Percentiles rank a stretch among this genome's conserved stretches.
phyloP scores from a whole-genome alignment of 306 rosid species.

The Lablab purpureus region DNA sequence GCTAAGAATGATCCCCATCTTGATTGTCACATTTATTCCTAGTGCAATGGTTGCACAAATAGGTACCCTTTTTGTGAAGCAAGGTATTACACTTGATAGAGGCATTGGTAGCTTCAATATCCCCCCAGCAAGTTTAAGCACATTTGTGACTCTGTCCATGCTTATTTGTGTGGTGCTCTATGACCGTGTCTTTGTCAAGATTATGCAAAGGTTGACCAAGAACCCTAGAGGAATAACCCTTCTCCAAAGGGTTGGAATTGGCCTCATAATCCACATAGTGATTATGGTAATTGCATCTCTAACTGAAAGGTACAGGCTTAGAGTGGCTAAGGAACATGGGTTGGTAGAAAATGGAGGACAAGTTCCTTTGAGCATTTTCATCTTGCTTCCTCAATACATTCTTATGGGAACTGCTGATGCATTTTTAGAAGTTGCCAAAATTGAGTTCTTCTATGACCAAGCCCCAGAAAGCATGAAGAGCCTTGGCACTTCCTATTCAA shows the following conservation, averaged over 20 bases:
- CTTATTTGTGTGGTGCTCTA: slow-evolving; percentile 65
- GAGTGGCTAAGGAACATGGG: slow-evolving; percentile 44
- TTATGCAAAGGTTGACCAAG: slow-evolving; percentile 51
- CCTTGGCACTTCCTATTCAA: slow-evolving; percentile 70
- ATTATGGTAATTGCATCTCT: slow-evolving; percentile 60
- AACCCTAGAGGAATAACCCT: slow-evolving; percentile 79
- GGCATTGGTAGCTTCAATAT: slow-evolving; percentile 62
- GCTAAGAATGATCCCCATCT: slow-evolving; percentile 67
- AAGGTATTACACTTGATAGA: slow-evolving; percentile 68
- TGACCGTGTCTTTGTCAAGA: slow-evolving; percentile 60
- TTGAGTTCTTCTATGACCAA: slow-evolving; percentile 81
- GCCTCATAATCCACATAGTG: slow-evolving; percentile 58
- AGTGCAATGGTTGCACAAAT: slow-evolving; percentile 59
- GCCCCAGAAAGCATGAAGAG: slow-evolving; percentile 85
- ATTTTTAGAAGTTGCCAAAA: slow-evolving; percentile 66
- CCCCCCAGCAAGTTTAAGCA: slow-evolving; percentile 66
- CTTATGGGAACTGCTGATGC: slow-evolving; percentile 70
- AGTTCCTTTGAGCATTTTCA: slow-evolving; percentile 67
- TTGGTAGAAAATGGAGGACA: slow-evolving; percentile 30
- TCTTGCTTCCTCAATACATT: slow-evolving; percentile 71
- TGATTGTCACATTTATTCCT: slow-evolving; percentile 61
- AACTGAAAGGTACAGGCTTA: slow-evolving; percentile 60
- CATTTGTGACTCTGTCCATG: slow-evolving; percentile 73
- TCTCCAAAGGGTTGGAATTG: slow-evolving; percentile 69
- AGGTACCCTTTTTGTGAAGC: slow-evolving; percentile 67